phyloP scores from a whole-genome alignment of 2,329 filamentous ascomycete genomes.

The Microcyclospora tardicrescens region DNA sequence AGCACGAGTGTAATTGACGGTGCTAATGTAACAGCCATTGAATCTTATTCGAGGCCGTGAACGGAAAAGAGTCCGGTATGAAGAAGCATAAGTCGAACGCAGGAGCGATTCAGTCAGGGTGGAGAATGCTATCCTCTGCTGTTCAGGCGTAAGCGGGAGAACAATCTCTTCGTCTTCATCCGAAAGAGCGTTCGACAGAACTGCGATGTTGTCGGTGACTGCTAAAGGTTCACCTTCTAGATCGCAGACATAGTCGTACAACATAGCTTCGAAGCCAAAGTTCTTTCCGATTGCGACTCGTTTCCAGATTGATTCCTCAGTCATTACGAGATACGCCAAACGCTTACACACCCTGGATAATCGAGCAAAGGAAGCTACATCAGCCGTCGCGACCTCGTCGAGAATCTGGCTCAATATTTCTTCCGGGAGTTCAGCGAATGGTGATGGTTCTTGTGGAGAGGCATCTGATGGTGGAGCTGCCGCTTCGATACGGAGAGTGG shows the following conservation, averaged over 20 bases:
- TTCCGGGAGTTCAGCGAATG: slow-evolving; percentile 62
- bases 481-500: slow-evolving; percentile 53
- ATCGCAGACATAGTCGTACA: slow-evolving; percentile 60
- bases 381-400: slow-evolving; percentile 54
- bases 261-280: slow-evolving; percentile 73
- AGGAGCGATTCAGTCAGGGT: slow-evolving; percentile 17
- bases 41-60: slow-evolving; percentile 76
- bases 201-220: slow-evolving; percentile 12
- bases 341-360: slow-evolving; percentile 74
- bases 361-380: slow-evolving; percentile 65
- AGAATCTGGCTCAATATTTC: slow-evolving; percentile 78
- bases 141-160: slow-evolving; percentile 10
- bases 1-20: slow-evolving; percentile 83
- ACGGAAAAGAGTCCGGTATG: slow-evolving; percentile 58
- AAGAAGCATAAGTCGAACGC: slow-evolving; percentile 18
- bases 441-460: slow-evolving; percentile 62
- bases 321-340: slow-evolving; percentile 69
- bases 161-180: slow-evolving; percentile 11
- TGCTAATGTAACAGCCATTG: slow-evolving; percentile 92
- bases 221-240: slow-evolving; percentile 35
- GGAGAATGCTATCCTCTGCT: slow-evolving; percentile 12
- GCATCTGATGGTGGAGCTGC: slow-evolving; percentile 58
- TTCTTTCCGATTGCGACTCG: slow-evolving; percentile 55
- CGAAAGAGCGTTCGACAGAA: slow-evolving; percentile 4
- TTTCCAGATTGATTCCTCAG: slow-evolving; percentile 80